These are phyloP conservation scores for Penicillium brevicompactum DNA, from an alignment of 2,329 filamentous ascomycete genomes.

Conservation along the genomic window DNA sequence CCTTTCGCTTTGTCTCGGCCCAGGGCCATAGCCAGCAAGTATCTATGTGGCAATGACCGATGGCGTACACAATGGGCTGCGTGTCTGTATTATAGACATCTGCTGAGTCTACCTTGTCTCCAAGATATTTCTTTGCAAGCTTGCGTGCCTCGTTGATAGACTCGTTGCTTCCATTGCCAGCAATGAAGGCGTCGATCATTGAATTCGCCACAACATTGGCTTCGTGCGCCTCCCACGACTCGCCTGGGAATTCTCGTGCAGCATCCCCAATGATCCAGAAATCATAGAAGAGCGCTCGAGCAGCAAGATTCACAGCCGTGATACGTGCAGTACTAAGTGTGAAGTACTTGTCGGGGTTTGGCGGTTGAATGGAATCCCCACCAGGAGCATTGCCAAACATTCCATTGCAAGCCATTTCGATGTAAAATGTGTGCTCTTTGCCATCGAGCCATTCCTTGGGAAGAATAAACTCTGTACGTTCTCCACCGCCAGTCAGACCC, in stretches of 20 bases:
- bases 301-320: conserved; percentile 83
- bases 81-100: conserved; percentile 79
- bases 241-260: conserved; percentile 82
- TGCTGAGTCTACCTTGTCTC: conserved; percentile 75
- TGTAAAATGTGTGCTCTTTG: conserved; percentile 84
- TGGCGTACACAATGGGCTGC: conserved; percentile 77
- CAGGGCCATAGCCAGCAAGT: conserved; percentile 99
- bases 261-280: conserved; percentile 96
- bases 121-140: conserved; percentile 81
- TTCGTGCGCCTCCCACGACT: conserved; percentile 86
- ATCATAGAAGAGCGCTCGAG: conserved; percentile 81
- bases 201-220: conserved; percentile 80
- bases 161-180: conserved; percentile 69
- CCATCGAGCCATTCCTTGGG: conserved; percentile 80
- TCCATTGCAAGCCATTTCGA: conserved; percentile 98
- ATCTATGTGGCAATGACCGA: conserved; percentile 97
- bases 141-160: conserved; percentile 78
- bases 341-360: conserved; percentile 81
- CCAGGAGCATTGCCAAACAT: conserved; percentile 95
- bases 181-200: conserved; percentile 88
- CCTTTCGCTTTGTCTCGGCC: conserved; percentile 96
- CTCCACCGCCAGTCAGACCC: conserved; percentile 85
- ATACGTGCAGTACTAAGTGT: conserved; percentile 77
- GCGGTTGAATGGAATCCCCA: conserved; percentile 85
- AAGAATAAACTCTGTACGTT: conserved; percentile 88